Base-by-base conservation (phyloP, 805 yeast genomes). In the Grigorovia yakushimaensis region DNA sequence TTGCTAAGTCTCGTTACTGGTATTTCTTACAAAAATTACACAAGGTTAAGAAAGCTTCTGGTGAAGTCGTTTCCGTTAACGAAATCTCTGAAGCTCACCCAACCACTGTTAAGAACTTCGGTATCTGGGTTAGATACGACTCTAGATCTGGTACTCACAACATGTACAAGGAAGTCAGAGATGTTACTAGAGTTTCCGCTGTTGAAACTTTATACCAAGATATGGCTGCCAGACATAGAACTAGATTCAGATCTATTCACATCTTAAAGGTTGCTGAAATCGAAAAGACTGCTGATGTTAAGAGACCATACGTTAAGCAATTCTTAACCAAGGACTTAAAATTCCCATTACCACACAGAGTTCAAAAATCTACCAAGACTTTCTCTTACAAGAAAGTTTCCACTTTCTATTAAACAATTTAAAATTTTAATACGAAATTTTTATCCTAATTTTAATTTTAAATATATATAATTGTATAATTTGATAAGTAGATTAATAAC, bases 111-210 rank as follows among this genome's bases (percentile, higher is more conserved):
- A 93, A 93, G 89, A 93, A 89, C 87, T 93, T 89, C 73, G 98
- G 97, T 81, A 74, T 93, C 79, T 93, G 99, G 99, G 85, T 93
- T 74, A 89, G 98, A 82, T 93, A 93, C 86, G 98, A 93, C 73
- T 93, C 99, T 61, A 94, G 99, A 85, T 93, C 98, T 64, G 99
- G 99, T 80, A 89, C 96, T 70, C 98, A 93, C 95, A 93, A 93
- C 94, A 93, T 93, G 97, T 93, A 93, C 96, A 93, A 93, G 83
- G 99, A 93, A 81, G 87, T 88, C 93, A 88, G 98, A 78, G 98
- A 91, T 68, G 95, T 91, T 66, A 77, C 96, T 81, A 93, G 99
- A 81, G 95, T 88, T 58, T 95, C 87, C 74, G 98, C 98, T 64
- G 97, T 93, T 71, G 95, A 86, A 76, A 79, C 93, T 71, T 84